phyloP scores from a whole-genome alignment of 2,329 filamentous ascomycete species.

The Aspergillus bombycis region DNA sequence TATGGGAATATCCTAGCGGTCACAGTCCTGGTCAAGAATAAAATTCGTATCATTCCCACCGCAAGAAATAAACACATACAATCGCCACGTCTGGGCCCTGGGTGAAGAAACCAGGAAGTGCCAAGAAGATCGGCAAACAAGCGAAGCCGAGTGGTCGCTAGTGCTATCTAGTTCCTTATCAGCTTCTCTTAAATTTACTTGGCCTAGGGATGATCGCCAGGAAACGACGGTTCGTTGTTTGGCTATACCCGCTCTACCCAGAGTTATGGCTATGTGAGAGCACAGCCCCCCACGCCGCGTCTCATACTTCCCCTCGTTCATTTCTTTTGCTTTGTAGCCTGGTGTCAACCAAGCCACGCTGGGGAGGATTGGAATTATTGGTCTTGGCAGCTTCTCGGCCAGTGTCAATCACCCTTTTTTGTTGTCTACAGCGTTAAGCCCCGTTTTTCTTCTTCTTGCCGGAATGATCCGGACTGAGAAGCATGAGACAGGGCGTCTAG shows the following conservation, averaged over 20 bases:
- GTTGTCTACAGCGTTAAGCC: not conserved
- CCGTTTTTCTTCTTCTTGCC: not conserved
- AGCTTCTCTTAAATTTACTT: not conserved
- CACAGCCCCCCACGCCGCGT: not conserved
- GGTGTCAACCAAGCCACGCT: constrained; percentile 15
- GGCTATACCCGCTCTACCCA: not conserved
- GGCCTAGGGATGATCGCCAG: constrained; percentile 4
- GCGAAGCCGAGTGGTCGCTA: constrained; percentile 15
- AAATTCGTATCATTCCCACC: not conserved
- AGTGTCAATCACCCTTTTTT: not conserved
- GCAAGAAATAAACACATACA: not conserved
- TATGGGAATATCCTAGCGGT: not conserved
- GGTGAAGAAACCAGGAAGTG: constrained; percentile 1
- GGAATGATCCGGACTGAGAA: not conserved
- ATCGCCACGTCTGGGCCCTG: not conserved
- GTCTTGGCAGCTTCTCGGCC: constrained; percentile 17
- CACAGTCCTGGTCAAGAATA: not conserved
- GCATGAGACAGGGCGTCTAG: not conserved
- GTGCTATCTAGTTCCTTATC: constrained; percentile 6
- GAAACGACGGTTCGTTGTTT: not conserved
- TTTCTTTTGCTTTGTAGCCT: not conserved
- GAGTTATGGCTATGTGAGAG: not conserved
- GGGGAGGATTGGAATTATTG: constrained; percentile 11
- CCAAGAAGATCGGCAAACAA: constrained; percentile 24
- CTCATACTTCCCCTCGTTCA: not conserved